Evolutionary conservation across 2,329 filamentous ascomycete genomes (phyloP), one percentile per base, ranked within the genome.

Genomic region (Fusarium euwallaceae): DNA sequence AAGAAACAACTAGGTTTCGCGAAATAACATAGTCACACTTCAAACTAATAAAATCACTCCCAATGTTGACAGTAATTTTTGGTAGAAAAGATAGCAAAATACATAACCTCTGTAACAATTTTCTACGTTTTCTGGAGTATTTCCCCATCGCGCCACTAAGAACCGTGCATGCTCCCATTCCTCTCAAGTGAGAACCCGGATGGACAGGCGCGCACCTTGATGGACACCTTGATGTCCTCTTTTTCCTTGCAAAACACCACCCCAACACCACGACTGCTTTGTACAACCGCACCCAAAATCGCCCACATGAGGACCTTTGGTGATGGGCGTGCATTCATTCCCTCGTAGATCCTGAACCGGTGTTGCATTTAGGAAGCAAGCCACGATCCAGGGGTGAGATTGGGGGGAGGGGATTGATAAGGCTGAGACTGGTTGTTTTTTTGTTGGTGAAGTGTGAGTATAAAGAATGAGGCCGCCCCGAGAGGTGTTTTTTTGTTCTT

Each of bases 201-300:
- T 79, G 78, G 76, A 61, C 66, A 73, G 17, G 2, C 29, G 67
- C 45, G 74, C 48, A 77, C 77, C 77, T 71, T 76, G 77, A 79
- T 79, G 77, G 77, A 14, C 70, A 79, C 77, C 77, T 61, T 77
- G 77, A 78, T 79, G 77, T 72, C 76, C 76, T 64, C 55, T 16
- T 22, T 22, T 39, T 4, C 63, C 27, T 29, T 32, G 41, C 66
- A 64, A 53, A 45, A 53, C 45, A 53, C 45, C 36, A 17, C 14
- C 17, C 68, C 48, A 65, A 69, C 62, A 68, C 64, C 66, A 66
- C 70, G 48, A 53, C 48, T 63, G 56, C 67, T 55, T 24, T 24
- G 62, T 41, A 48, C 56, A 66, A 66, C 56, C 56, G 53, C 64
- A 61, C 61, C 39, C 61, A 72, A 66, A 66, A 59, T 39, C 45